Conservation (phyloP, 2,329 filamentous ascomycete genomes). For the Curvularia sp. region DNA sequence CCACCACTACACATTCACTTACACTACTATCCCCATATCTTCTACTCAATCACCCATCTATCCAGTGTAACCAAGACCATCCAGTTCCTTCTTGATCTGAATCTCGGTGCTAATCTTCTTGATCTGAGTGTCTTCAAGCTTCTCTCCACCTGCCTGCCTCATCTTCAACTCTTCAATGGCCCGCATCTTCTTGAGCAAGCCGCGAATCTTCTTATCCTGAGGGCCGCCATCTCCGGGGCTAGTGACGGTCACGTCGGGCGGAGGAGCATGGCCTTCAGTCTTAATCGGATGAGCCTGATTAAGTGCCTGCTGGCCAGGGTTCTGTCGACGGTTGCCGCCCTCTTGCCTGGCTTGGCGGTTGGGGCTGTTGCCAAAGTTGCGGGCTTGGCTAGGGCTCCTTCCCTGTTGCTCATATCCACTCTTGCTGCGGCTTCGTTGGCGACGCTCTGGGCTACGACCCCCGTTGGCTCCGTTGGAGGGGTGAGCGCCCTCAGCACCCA, state of each 20-base stretch:
- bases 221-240: slow-evolving; percentile 66
- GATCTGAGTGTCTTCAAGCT: slow-evolving; percentile 96
- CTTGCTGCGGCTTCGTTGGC: slow-evolving; percentile 62
- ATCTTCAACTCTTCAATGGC: slow-evolving; percentile 99
- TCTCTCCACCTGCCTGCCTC: slow-evolving; percentile 91
- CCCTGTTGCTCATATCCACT: slow-evolving; percentile 36
- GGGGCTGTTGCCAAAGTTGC: slow-evolving; percentile 43
- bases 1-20: not conserved
- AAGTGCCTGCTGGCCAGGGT: slow-evolving; percentile 29
- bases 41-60: slow-evolving; percentile 16
- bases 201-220: slow-evolving; percentile 93
- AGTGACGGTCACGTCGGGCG: slow-evolving; percentile 62
- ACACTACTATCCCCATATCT: not conserved
- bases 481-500: slow-evolving; percentile 42
- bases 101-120: slow-evolving; percentile 96
- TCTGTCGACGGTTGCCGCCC: slow-evolving; percentile 36
- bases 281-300: slow-evolving; percentile 40
- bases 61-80: slow-evolving; percentile 60
- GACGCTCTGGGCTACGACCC: slow-evolving; percentile 71
- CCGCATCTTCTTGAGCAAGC: slow-evolving; percentile 94
- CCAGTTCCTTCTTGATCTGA: slow-evolving; percentile 82
- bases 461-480: slow-evolving; percentile 36
- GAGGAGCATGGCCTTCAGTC: slow-evolving; percentile 42
- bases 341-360: slow-evolving; percentile 43
- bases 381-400: slow-evolving; percentile 44